phyloP scores from a whole-genome alignment of 805 yeast species.

The Cyberlindnera galapagoensis region DNA sequence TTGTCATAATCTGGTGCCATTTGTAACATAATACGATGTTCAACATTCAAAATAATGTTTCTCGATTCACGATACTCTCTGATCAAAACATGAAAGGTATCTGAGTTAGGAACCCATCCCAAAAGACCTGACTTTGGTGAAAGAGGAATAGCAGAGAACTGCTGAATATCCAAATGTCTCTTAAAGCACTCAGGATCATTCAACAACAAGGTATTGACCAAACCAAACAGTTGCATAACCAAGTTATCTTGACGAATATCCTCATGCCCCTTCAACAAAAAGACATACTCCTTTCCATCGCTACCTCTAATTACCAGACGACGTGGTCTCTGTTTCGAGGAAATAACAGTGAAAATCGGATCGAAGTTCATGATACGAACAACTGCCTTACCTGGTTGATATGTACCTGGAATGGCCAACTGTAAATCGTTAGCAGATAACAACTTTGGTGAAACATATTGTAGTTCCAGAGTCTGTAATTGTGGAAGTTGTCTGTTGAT shows the following conservation, averaged over 20 bases:
- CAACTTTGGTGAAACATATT: conserved; percentile 88
- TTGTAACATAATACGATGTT: conserved; percentile 91
- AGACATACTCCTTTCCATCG: conserved; percentile 88
- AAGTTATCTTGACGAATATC: conserved; percentile 96
- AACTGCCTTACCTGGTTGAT: conserved; percentile 75
- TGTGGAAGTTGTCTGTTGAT: conserved; percentile 87
- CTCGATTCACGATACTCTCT: conserved; percentile 90
- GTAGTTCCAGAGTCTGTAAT: conserved; percentile 77
- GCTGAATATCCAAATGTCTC: conserved; percentile 89
- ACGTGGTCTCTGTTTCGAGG: conserved; percentile 95
- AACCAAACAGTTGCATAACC: conserved; percentile 96
- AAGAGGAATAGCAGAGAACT: conserved; percentile 88
- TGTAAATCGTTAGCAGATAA: conserved; percentile 73
- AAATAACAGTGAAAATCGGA: conserved; percentile 76
- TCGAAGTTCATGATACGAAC: conserved; percentile 71
- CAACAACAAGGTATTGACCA: conserved; percentile 82
- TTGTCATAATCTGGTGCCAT: conserved; percentile 96
- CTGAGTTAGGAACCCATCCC: conserved; percentile 98
- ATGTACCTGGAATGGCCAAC: conserved; percentile 91
- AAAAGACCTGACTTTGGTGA: conserved; percentile 95
- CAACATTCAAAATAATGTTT: conserved; percentile 83
- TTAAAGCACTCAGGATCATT: conserved; percentile 95
- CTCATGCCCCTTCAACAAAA: conserved; percentile 87
- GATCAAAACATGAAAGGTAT: conserved; percentile 90
- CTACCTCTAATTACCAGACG: conserved; percentile 73